Base-by-base conservation (phyloP, 345 rosid species). In the Ricinus communis region DNA sequence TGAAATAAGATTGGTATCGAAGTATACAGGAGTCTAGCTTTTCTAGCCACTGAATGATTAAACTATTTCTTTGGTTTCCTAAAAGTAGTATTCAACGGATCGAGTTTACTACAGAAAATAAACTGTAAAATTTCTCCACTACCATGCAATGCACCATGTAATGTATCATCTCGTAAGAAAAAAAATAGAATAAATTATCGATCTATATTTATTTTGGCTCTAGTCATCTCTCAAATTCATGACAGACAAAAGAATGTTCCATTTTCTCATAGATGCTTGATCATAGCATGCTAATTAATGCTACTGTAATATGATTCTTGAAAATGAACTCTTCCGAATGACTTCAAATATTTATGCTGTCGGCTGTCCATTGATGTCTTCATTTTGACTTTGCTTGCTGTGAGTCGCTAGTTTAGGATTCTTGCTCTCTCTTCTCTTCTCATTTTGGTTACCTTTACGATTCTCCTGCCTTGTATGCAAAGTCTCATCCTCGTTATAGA, bases 301-400 rank as follows among this genome's bases (percentile, higher is more conserved):
- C 6, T 9, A 36, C 71, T 66, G 45, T 64, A n/a, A 59, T 12
- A 33, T 55, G 69, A 81, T 84, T 77, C 82, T 21, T 74, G 59
- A 58, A 75, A 71, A n/a, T n/a, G n/a, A n/a, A n/a, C n/a, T n/a
- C n/a, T n/a, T n/a, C 49, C 47, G 6, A 18, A 2, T 1, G n/a
- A 6, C 22, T 14, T 70, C 49, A 24, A 18, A 24, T 16, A 47
- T 19, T 49, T 0, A 16, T 49, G 52, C 52, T 55, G 36, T 31
- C 40, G 62, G 41, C 33, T 58, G 11, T 52, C 9, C 27, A 13
- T 74, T 78, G 50, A 7, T 41, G 71, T 68, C 86, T 75, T 79
- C 75, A 25, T 49, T 54, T 67, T 71, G 77, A 84, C 88, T 79
- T 81, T 84, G 84, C 88, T 77, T 82, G 87, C 62, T 33, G 62